Evolutionary conservation across 352 stramenopile species (phyloP), one percentile per base, ranked within the genome.

Genomic region (Pythium sukuiense): DNA sequence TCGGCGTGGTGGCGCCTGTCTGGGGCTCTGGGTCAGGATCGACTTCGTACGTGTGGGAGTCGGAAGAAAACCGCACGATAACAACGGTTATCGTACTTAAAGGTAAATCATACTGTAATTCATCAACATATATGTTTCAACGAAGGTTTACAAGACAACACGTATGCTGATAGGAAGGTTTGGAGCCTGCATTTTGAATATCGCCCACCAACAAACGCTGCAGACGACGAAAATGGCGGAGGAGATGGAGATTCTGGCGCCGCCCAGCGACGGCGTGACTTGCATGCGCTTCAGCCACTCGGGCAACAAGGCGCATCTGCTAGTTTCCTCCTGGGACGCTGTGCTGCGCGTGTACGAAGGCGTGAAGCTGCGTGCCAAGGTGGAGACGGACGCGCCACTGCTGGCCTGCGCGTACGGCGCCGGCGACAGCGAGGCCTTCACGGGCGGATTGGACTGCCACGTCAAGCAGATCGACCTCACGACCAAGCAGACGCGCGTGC

Each of bases 181-280:
- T 13, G 12, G 55, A 24, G 35, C 35, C 20, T 26, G 48, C 56
- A 46, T n/a, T 37, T 56, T 58, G 37, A 32, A 45, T 30, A 14
- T 37, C 13, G 5, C n/a, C 13, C 30, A 33, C 57, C 57, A 63
- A 32, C 13, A 52, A 52, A 52, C 45, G 45, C 5, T 35, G 5
- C 32, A 35, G 26, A 73, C 57, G 26, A 43, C 24, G 43, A 72
- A 14, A 24, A 77, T 73, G 69, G 55, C 69, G 16, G 61, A 65
- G 6, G 74, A 88, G 45, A 59, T 76, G 30, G 83, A 90, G 70
- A 74, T 93, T 59, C 75, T 79, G 46, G 83, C 85, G 57, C 83
- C 89, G 53, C 88, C 90, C 29, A 87, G 78, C 53, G 90, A 97
- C 71, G 87, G 88, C 63, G 87, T 97, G 46, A 89, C 85, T 35